phyloP scores from a whole-genome alignment of 768 basidiomycete genomes.

The Tremella mesenterica region DNA sequence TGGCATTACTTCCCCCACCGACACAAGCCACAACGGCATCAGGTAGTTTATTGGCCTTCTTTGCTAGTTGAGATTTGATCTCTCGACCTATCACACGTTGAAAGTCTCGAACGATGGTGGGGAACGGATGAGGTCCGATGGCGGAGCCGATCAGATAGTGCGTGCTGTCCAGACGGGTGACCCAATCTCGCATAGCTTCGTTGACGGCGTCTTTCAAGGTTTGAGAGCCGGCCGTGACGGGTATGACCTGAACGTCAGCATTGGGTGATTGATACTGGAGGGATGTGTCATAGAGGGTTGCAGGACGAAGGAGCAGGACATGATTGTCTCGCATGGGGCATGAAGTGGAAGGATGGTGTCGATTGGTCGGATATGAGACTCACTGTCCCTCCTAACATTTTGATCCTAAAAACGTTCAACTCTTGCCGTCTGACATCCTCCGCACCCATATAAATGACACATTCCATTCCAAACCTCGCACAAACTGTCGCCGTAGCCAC shows the following conservation, averaged over 20 bases:
- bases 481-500: slow-evolving; percentile 98
- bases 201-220: slow-evolving; percentile 98
- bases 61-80: slow-evolving; percentile 77
- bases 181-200: slow-evolving; percentile 98
- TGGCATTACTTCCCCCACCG: slow-evolving; percentile 94
- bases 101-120: slow-evolving; percentile 96
- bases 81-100: slow-evolving; percentile 90
- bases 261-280: too few relatives aligned
- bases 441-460: slow-evolving; percentile 94
- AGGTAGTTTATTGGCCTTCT: slow-evolving; percentile 70
- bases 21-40: slow-evolving; percentile 94
- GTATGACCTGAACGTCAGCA: slow-evolving; percentile 79
- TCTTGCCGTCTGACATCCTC: slow-evolving; percentile 95
- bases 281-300: too few relatives aligned
- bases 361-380: slow-evolving; percentile 33
- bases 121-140: slow-evolving; percentile 98
- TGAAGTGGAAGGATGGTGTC: not conserved
- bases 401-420: slow-evolving; percentile 93
- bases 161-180: slow-evolving; percentile 83
- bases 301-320: not conserved
- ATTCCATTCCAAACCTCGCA: slow-evolving; percentile 90
- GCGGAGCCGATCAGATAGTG: slow-evolving; percentile 96
- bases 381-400: slow-evolving; percentile 84
- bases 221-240: slow-evolving; percentile 84
- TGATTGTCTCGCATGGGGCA: not conserved